A percentile compares a stretch with the other conserved stretches of the same genome.
Conservation (phyloP, 495 filamentous ascomycete genomes). For the Penicillium odoratum region DNA sequence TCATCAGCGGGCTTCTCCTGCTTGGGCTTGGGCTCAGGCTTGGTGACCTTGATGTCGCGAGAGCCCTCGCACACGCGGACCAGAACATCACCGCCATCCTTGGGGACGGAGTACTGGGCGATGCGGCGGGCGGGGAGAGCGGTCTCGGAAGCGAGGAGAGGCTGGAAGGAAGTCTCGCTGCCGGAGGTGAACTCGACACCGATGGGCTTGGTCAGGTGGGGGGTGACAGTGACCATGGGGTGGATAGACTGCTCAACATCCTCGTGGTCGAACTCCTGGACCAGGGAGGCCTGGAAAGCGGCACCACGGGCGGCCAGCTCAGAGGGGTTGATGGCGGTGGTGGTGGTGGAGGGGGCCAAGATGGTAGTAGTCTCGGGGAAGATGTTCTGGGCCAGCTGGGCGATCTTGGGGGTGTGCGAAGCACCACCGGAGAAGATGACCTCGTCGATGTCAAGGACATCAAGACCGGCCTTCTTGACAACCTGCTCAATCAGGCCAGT, state of each 20-base stretch:
- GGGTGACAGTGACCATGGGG: constrained; percentile 89
- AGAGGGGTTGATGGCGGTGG: constrained; percentile 85
- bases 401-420: constrained; percentile 92
- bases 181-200: constrained; percentile 76
- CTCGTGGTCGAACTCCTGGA: constrained; percentile 86
- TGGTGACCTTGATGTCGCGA: constrained; percentile 86
- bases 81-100: constrained; percentile 80
- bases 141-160: constrained; percentile 80
- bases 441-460: constrained; percentile 91
- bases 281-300: constrained; percentile 89
- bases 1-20: constrained; percentile 60
- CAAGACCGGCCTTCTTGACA: constrained; percentile 88
- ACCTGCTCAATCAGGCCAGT: constrained; percentile 78
- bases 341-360: constrained; percentile 74
- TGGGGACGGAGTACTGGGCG: constrained; percentile 69
- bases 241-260: constrained; percentile 97
- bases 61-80: constrained; percentile 83
- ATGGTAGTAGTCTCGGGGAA: constrained; percentile 81
- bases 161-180: constrained; percentile 65
- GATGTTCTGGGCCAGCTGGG: constrained; percentile 67
- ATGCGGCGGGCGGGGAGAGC: constrained; percentile 85
- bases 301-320: constrained; percentile 88
- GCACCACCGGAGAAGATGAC: constrained; percentile 91
- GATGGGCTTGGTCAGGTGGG: constrained; percentile 84
- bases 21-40: constrained; percentile 75